Conservation (phyloP, 2,329 filamentous ascomycete genomes). For the Hypoxylon sp. region DNA sequence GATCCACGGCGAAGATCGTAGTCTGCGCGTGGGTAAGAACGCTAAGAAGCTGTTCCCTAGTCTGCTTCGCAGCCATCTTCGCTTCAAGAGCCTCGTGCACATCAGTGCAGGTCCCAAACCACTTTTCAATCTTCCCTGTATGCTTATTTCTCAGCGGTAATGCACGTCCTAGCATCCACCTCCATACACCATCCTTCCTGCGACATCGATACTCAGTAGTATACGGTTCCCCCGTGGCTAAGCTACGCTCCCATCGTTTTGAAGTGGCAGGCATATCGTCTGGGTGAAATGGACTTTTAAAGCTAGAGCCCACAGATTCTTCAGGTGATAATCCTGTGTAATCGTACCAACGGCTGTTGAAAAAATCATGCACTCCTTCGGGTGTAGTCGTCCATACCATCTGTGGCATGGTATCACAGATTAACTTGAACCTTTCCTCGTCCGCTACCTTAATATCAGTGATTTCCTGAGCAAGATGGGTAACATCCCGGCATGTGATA, state of each 20-base stretch:
- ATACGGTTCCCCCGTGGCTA: constrained; percentile 78
- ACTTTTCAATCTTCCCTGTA: constrained; percentile 79
- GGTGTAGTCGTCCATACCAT: constrained; percentile 81
- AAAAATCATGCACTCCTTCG: constrained; percentile 79
- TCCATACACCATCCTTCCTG: constrained; percentile 77
- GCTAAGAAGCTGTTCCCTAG: constrained; percentile 78
- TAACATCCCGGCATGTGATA: constrained; percentile 80
- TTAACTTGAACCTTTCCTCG: constrained; percentile 80
- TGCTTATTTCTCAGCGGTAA: constrained; percentile 76
- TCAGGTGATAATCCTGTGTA: constrained; percentile 79
- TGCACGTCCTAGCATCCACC: constrained; percentile 84
- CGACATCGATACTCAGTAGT: constrained; percentile 79
- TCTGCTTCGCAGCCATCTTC: constrained; percentile 75
- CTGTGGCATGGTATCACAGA: constrained; percentile 81
- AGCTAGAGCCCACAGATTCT: constrained; percentile 73
- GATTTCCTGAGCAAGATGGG: constrained; percentile 77
- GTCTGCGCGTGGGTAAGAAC: constrained; percentile 83
- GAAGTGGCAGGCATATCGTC: constrained; percentile 75
- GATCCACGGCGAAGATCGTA: constrained; percentile 81
- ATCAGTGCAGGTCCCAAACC: constrained; percentile 85
- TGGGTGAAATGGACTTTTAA: constrained; percentile 76
- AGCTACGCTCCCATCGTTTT: constrained; percentile 72
- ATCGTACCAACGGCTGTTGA: constrained; percentile 83
- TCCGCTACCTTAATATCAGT: constrained; percentile 78
- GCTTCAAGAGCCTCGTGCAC: constrained; percentile 82